These are phyloP conservation scores for Penicillium bialowiezense DNA, from an alignment of 495 filamentous ascomycete genomes.

Conservation along the genomic window DNA sequence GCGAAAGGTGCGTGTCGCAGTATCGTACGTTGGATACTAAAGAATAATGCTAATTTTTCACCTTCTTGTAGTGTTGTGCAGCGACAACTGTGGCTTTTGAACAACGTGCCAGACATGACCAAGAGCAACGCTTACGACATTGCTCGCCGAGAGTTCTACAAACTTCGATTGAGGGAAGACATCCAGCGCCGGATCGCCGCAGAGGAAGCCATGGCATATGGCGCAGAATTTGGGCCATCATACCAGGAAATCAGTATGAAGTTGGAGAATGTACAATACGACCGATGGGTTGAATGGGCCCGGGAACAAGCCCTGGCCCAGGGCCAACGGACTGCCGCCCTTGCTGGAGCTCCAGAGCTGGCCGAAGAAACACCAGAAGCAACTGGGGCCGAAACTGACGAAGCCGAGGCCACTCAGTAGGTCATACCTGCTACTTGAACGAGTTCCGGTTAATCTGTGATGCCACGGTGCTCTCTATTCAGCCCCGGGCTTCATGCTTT, in stretches of 20 bases:
- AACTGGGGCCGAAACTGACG: neutral
- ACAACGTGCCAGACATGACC: slow-evolving; percentile 58
- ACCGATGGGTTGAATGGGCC: slow-evolving; percentile 84
- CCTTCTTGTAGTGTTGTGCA: slow-evolving; percentile 83
- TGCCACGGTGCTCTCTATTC: slow-evolving; percentile 1
- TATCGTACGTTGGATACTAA: too few relatives aligned
- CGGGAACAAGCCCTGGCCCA: slow-evolving; percentile 42
- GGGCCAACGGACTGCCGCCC: slow-evolving; percentile 28
- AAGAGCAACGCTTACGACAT: slow-evolving; percentile 76
- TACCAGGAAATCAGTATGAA: slow-evolving; percentile 73
- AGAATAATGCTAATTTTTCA: slow-evolving; percentile 21
- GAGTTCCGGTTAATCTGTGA: neutral
- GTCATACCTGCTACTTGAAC: neutral
- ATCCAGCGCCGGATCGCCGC: slow-evolving; percentile 77
- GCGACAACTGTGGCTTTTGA: slow-evolving; percentile 80
- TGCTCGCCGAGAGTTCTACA: slow-evolving; percentile 88
- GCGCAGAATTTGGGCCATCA: slow-evolving; percentile 80
- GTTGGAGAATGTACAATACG: slow-evolving; percentile 72
- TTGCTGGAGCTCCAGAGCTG: slow-evolving; percentile 31
- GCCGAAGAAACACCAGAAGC: slow-evolving; percentile 1
- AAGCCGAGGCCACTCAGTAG: neutral
- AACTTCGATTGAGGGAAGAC: slow-evolving; percentile 74
- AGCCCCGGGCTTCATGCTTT: slow-evolving; percentile 4
- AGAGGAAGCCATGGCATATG: slow-evolving; percentile 83
- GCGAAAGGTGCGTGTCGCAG: slow-evolving; percentile 79